Evolutionary conservation across 2,329 filamentous ascomycete species (phyloP), one percentile per base, ranked within the genome.

Genomic region (Chaetothyriales sp.): DNA sequence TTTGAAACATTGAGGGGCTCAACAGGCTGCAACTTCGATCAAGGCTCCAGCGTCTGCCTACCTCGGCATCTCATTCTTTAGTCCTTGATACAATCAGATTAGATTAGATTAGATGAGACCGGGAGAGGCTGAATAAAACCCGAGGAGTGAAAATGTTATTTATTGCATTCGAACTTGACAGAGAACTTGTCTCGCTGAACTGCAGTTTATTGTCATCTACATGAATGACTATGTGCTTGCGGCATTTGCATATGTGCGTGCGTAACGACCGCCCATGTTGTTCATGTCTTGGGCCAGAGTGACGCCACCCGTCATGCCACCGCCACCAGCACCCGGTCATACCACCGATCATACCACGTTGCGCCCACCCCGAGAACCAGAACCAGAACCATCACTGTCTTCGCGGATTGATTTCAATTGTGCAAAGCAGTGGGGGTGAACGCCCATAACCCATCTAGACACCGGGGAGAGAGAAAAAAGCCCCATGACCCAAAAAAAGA

Each of bases 371-470:
- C 2, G 12, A n/a, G n/a, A n/a, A n/a, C n/a, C n/a, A n/a, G n/a
- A 39, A 39, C 10, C 32, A 39, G 32, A 39, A 39, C 15, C 15
- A 10, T 39, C 10, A 39, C 32, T 15, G 32, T 39, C 32, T 39
- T 39, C 12, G 32, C 32, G 12, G 32, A 39, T 15, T 39, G 32
- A 39, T 15, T 39, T 39, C 15, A 15, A 15, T 39, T 39, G 32
- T 15, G 32, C 12, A 39, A 15, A n/a, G n/a, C 32, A 39, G 15
- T 50, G 47, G 54, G 53, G 50, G 48, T 45, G 52, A 44, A 25
- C 32, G 47, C 51, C 51, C 46, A 45, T 50, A 46, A 52, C 51
- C 55, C 55, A 36, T 53, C 50, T 54, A 51, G 47, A 54, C 49
- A 57, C 49, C 51, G 53, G n/a, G n/a, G n/a, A n/a, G n/a, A n/a